Conservation (phyloP, 148 eudicot species). For the Rhododendron griersonianum region DNA sequence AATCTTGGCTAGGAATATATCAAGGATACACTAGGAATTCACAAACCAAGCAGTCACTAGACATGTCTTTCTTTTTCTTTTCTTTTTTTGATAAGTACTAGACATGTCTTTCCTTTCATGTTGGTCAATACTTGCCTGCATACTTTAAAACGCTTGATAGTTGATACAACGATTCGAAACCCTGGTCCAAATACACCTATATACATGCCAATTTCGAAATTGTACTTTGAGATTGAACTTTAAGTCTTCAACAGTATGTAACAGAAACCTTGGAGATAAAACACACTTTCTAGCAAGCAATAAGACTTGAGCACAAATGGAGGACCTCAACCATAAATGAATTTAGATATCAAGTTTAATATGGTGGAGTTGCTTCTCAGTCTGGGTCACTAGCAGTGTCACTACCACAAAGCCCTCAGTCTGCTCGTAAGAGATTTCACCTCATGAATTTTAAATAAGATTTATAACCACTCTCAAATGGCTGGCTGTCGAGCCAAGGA, state of each 20-base stretch:
- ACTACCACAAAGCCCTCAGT: not conserved
- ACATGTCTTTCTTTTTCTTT: not conserved
- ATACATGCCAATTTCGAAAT: not conserved
- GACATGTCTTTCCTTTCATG: not conserved
- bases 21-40: not conserved
- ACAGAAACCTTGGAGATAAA: not conserved
- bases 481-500: not conserved
- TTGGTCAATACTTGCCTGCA: not conserved
- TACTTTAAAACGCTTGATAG: too few relatives aligned
- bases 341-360: not conserved
- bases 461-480: not conserved
- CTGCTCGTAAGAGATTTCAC: not conserved
- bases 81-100: too few relatives aligned
- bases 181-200: not conserved
- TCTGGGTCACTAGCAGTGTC: not conserved
- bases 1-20: not conserved
- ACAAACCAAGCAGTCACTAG: not conserved
- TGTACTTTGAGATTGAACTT: too few relatives aligned
- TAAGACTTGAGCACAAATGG: not conserved
- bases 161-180: too few relatives aligned
- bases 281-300: not conserved
- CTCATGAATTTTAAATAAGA: not conserved
- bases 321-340: not conserved
- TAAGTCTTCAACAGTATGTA: not conserved
- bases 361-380: not conserved